Conservation (phyloP, 176 grass and related monocot genomes). For the Oryza australiensis region DNA sequence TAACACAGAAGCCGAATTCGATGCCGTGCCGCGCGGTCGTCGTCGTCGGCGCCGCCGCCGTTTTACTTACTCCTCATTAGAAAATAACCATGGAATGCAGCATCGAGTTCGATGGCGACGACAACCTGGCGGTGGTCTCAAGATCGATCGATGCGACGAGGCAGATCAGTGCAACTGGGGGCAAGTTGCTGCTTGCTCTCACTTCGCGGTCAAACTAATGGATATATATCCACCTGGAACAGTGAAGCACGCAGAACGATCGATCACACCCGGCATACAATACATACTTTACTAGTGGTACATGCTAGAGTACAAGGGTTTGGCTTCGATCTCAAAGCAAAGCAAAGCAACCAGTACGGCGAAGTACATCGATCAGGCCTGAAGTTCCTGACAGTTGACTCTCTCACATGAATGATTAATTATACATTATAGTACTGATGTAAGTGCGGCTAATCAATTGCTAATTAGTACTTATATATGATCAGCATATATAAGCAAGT, state of each 20-base stretch:
- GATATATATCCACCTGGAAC: not conserved
- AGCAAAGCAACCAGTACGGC: not conserved
- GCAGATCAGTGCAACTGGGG: no score
- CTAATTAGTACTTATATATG: no score
- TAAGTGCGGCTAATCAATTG: no score
- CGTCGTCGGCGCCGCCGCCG: no score
- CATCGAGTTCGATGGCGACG: not conserved
- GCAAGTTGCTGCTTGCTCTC: not conserved
- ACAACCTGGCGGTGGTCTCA: no score
- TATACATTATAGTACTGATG: no score
- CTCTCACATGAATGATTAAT: no score
- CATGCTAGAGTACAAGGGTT: not conserved
- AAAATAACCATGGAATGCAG: not conserved
- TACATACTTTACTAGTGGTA: no score
- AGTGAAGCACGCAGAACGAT: not conserved
- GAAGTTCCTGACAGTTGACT: not conserved
- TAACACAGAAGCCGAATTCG: no score
- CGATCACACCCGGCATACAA: not conserved
- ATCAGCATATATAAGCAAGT: not conserved
- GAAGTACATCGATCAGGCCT: not conserved
- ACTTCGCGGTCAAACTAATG: not conserved
- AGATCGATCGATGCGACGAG: no score
- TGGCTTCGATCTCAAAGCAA: not conserved
- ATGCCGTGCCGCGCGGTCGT: no score
- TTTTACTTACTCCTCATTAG: not conserved